Conservation (phyloP, 176 grass and related monocot species). For the Ampelocalamus luodianensis region DNA sequence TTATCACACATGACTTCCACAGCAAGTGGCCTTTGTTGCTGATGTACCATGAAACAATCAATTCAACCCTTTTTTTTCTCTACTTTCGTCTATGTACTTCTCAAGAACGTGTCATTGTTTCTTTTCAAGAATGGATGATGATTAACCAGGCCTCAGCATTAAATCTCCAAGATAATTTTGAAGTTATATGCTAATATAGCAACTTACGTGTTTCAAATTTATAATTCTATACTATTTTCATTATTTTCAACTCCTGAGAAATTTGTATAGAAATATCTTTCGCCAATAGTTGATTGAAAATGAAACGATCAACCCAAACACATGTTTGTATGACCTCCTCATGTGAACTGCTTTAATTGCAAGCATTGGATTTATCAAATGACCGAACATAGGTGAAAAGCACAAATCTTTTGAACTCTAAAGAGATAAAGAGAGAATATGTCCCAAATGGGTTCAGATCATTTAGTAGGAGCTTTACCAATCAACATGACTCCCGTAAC, state of each 20-base stretch:
- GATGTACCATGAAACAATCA: not conserved
- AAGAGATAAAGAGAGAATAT: not conserved
- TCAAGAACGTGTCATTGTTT: not conserved
- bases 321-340: not conserved
- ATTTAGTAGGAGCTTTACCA: not conserved
- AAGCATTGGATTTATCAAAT: not conserved
- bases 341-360: conserved; percentile 2
- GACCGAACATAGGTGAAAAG: conserved; percentile 3
- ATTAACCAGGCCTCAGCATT: not conserved
- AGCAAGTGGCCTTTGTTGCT: not conserved
- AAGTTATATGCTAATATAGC: too few species aligned
- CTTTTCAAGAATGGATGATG: not conserved
- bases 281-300: too few species aligned
- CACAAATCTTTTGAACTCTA: conserved; percentile 14
- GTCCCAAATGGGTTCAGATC: conserved; percentile 9
- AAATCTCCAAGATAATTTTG: not conserved
- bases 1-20: not conserved
- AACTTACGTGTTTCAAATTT: too few species aligned
- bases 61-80: not conserved
- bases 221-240: too few species aligned
- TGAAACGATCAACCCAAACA: too few species aligned
- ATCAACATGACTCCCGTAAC: not conserved
- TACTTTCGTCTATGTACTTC: not conserved
- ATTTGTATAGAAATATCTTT: too few species aligned
- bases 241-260: too few species aligned